Evolutionary conservation across 495 filamentous ascomycete species (phyloP), one percentile per base, ranked within the genome.

Genomic region (Trichoderma orchidacearum): DNA sequence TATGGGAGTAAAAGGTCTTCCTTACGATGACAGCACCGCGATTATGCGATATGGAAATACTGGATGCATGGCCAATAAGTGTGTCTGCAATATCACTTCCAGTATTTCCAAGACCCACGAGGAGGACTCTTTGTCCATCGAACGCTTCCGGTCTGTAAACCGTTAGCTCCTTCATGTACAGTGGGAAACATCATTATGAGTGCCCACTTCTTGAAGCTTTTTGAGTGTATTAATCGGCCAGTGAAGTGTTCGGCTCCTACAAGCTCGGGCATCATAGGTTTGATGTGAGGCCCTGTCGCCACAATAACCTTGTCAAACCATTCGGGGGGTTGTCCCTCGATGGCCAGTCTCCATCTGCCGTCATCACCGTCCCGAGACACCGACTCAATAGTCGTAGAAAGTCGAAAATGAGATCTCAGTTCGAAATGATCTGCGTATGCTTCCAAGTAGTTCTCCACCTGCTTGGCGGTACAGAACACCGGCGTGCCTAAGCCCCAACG

Each of bases 351-450:
- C 67, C 67, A 70, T 50, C 58, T 61, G 18, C 34, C 58, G 51
- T 58, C 53, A 6, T 50, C 51, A 7, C 56, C 31, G 34, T 65
- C 64, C 21, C 62, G 58, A 17, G 35, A 23, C 17, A 66, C 55
- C 36, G 51, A 45, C 32, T 53, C 57, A 17, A 68, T 35, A 12
- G 27, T 53, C 25, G 61, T 58, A 28, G 65, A 59, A 53, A 70
- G 65, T 17, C 56, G 51, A 28, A 70, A 63, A 35, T 68, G 56
- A 36, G 59, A 59, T 28, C 58, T 54, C 11, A 70, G 53, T 35
- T 66, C 57, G 52, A 65, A 66, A 29, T 68, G 64, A 27, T 53
- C 54, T 17, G 62, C 66, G 36, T 68, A 70, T 2, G 57, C 61
- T 54, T 66, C 56, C 5, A 53, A 15, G 51, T 68, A 61, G 48